phyloP scores from a whole-genome alignment of 805 yeast species.

The Wickerhamomyces chambardii region DNA sequence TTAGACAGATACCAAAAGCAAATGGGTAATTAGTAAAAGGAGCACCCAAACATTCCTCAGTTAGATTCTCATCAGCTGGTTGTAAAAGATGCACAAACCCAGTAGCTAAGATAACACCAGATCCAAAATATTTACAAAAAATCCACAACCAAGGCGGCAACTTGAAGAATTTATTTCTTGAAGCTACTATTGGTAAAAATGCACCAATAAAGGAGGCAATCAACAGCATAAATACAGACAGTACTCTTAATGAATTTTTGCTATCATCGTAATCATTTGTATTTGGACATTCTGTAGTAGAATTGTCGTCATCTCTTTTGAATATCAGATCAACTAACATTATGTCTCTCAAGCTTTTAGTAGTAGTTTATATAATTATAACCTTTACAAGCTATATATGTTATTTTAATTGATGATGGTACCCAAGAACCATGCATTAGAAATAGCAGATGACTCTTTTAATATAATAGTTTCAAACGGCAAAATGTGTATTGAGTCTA shows the following conservation, averaged over 20 bases:
- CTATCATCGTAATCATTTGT: conserved; percentile 37
- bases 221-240: conserved; percentile 54
- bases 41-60: conserved; percentile 53
- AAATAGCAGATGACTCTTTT: no score
- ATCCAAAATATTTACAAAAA: conserved; percentile 67
- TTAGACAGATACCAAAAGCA: conserved; percentile 44
- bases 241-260: conserved; percentile 31
- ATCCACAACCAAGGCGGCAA: conserved; percentile 58
- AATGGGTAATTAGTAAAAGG: conserved; percentile 46
- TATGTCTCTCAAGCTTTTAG: no score
- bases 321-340: no score
- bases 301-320: conserved; percentile 10
- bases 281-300: conserved; percentile 24
- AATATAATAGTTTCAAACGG: no score
- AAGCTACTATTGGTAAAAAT: conserved; percentile 53
- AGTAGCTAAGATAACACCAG: conserved; percentile 79
- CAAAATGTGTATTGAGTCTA: not conserved
- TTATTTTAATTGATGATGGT: no score
- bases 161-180: conserved; percentile 46
- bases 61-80: conserved; percentile 56
- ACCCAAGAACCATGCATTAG: no score
- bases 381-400: no score
- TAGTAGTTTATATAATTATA: no score
- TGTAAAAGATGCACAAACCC: conserved; percentile 68
- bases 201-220: conserved; percentile 50